Evolutionary conservation across 352 stramenopile genomes (phyloP).

Genomic region (Phytophthora macrochlamydospora): DNA sequence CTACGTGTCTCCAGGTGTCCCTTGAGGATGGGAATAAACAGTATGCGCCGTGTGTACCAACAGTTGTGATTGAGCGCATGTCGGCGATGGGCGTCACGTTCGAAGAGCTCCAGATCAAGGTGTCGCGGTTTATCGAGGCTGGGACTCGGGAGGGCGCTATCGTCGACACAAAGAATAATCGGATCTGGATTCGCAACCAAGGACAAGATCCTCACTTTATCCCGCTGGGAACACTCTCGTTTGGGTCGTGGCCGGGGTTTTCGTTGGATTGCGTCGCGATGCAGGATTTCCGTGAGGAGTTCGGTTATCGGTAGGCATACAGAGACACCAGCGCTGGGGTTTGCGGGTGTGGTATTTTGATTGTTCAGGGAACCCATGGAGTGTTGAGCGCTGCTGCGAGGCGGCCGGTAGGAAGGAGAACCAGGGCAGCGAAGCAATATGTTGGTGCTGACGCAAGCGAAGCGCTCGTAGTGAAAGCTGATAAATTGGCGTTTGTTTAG

Average conservation of each 20-base stretch:
- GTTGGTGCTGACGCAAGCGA: too few relatives aligned
- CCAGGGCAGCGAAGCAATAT: too few relatives aligned
- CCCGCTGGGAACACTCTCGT: constrained; percentile 24
- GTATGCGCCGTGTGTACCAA: constrained; percentile 6
- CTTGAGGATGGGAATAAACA: constrained; percentile 3
- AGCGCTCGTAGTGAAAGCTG: background rate
- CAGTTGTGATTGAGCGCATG: constrained; percentile 1
- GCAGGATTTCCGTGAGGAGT: too few relatives aligned
- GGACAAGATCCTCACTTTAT: constrained; percentile 18
- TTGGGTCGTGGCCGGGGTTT: constrained; percentile 38
- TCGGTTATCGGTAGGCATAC: too few relatives aligned
- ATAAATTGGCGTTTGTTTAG: background rate
- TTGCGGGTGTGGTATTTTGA: too few relatives aligned
- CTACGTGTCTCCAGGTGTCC: constrained; percentile 5
- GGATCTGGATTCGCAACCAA: constrained; percentile 34
- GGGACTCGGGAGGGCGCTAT: constrained; percentile 31
- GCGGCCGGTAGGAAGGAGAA: too few relatives aligned
- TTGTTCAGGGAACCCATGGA: too few relatives aligned
- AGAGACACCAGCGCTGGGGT: too few relatives aligned
- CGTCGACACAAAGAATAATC: constrained; percentile 28
- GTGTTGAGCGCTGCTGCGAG: too few relatives aligned
- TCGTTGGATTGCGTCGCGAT: constrained; percentile 27
- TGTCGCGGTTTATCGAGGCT: constrained; percentile 25
- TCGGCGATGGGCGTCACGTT: background rate
- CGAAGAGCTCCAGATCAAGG: constrained; percentile 8